Evolutionary conservation across 371 early-diverging fungal species (phyloP).

Genomic region (Fennellomyces sp.): DNA sequence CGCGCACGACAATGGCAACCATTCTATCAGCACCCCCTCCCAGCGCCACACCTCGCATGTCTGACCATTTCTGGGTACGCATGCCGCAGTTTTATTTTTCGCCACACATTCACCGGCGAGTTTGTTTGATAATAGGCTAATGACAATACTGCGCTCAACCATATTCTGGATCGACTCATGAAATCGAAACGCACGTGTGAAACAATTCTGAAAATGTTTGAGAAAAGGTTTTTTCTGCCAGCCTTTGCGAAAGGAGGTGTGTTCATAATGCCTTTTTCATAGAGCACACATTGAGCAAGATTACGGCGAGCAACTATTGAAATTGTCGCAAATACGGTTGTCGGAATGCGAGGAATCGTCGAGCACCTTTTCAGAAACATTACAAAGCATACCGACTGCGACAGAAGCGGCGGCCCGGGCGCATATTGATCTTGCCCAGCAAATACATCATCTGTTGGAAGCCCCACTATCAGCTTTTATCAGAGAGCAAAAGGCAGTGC

Average conservation of each 20-base stretch:
- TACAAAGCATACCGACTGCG: constrained; percentile 22
- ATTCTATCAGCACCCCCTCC: background rate
- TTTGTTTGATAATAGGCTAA: background rate
- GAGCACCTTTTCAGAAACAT: constrained; percentile 23
- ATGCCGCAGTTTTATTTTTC: background rate
- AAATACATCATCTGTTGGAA: constrained; percentile 27
- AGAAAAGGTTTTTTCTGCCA: constrained; percentile 1
- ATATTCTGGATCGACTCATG: constrained; percentile 5
- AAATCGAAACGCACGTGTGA: constrained; percentile 12
- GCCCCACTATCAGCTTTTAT: constrained; percentile 24
- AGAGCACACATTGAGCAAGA: constrained; percentile 32
- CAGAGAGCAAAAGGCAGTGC: constrained; percentile 22
- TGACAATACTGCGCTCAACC: constrained; percentile 8
- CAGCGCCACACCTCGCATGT: background rate
- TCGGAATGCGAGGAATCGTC: constrained; percentile 20
- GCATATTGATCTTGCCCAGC: constrained; percentile 32
- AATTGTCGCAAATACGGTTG: constrained; percentile 21
- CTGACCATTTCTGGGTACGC: constrained; percentile 5
- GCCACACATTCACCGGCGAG: background rate
- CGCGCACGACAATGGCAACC: background rate
- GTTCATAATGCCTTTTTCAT: background rate
- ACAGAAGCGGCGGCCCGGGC: constrained; percentile 30
- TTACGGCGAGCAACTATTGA: constrained; percentile 24
- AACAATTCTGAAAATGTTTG: constrained; percentile 10
- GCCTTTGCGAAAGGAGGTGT: background rate